A percentile compares a stretch with the other conserved stretches of the same genome.
Conservation (phyloP, 192 early-diverging fungal genomes). For the Coemansia sp. region DNA sequence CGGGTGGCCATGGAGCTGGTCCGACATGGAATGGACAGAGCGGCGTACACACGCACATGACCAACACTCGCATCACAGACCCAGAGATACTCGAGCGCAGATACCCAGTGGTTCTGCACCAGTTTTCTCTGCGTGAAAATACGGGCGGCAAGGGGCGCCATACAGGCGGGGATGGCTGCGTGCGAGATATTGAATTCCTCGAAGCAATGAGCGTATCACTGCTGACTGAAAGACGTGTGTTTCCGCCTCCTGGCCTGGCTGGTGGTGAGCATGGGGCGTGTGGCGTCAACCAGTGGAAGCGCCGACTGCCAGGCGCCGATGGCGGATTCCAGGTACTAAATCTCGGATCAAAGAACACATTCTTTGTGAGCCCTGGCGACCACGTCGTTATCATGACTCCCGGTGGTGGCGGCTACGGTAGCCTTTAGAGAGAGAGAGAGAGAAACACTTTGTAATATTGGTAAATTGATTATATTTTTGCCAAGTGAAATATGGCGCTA, state of each 20-base stretch:
- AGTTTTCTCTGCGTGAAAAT: conserved; percentile 72
- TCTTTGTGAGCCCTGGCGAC: conserved; percentile 75
- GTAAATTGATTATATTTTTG: not conserved
- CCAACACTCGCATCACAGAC: conserved; percentile 97
- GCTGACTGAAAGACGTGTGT: conserved; percentile 89
- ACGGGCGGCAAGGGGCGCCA: conserved; percentile 80
- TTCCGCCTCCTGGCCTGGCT: conserved; percentile 80
- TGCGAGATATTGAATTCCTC: conserved; percentile 94
- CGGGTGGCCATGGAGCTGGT: conserved; percentile 84
- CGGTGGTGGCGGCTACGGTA: conserved; percentile 85
- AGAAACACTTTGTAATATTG: not conserved
- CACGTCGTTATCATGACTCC: conserved; percentile 84
- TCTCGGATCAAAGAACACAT: conserved; percentile 88
- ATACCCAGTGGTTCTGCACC: conserved; percentile 85
- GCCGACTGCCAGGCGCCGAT: conserved; percentile 19
- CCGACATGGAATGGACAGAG: conserved; percentile 86
- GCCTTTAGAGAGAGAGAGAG: not conserved
- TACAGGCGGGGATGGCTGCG: conserved; percentile 84
- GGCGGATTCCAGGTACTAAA: conserved; percentile 55
- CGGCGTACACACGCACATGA: conserved; percentile 87
- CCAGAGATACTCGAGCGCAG: conserved; percentile 92
- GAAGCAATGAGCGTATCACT: conserved; percentile 86
- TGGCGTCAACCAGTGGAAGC: conserved; percentile 82
- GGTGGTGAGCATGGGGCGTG: conserved; percentile 73
- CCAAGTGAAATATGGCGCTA: not conserved